Conservation (phyloP, 2,329 filamentous ascomycete species). For the Epichloe festucae region DNA sequence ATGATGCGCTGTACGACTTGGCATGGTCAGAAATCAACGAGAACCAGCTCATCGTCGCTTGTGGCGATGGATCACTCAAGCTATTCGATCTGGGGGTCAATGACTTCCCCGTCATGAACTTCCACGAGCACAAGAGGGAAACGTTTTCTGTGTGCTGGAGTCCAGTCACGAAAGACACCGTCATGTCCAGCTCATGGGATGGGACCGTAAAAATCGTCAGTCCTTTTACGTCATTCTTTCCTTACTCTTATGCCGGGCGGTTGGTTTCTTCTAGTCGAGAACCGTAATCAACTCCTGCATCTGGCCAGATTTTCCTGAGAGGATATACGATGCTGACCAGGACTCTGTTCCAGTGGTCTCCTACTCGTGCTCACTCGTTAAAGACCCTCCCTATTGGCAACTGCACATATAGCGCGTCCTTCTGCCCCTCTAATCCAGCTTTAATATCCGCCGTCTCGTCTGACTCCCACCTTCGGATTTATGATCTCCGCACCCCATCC, state of each 20-base stretch:
- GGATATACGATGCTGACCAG: not conserved
- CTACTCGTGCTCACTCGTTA: slow-evolving; percentile 59
- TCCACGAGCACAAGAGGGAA: slow-evolving; percentile 87
- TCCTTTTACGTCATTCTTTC: not conserved
- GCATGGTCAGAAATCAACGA: slow-evolving; percentile 95
- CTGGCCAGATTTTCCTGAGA: not conserved
- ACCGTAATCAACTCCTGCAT: too few relatives aligned
- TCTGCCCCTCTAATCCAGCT: slow-evolving; percentile 76
- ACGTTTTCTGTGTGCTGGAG: slow-evolving; percentile 92
- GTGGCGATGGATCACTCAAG: slow-evolving; percentile 88
- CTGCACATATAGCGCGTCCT: slow-evolving; percentile 89
- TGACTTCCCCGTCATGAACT: slow-evolving; percentile 80
- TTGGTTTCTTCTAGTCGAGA: not conserved
- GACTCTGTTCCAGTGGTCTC: slow-evolving; percentile 54
- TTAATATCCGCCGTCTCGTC: slow-evolving; percentile 79
- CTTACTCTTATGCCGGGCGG: not conserved
- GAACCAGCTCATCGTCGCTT: slow-evolving; percentile 80
- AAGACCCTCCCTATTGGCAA: slow-evolving; percentile 80
- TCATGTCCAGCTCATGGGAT: slow-evolving; percentile 89
- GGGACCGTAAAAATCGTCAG: slow-evolving; percentile 78
- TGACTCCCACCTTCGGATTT: slow-evolving; percentile 80
- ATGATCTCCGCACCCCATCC: slow-evolving; percentile 78
- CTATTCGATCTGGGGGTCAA: slow-evolving; percentile 75
- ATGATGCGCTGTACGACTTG: slow-evolving; percentile 90
- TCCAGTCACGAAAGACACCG: slow-evolving; percentile 77